Percentiles rank a stretch among this genome's conserved stretches.
Conservation (phyloP, 305 asterid genomes). For the Solanum hybrid region DNA sequence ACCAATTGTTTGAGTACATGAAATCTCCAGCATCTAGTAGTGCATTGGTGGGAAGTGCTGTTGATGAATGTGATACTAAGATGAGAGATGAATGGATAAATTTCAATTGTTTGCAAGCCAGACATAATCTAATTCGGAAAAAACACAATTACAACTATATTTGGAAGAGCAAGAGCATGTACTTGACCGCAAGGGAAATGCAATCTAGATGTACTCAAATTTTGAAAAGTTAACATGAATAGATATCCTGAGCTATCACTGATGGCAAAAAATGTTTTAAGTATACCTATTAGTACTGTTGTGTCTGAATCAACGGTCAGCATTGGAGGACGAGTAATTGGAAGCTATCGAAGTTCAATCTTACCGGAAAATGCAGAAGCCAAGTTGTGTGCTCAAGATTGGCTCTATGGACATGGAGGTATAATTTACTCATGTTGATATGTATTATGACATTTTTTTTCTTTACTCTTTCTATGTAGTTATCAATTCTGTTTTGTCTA, state of each 20-base stretch:
- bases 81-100: neutral
- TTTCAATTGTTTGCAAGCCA: neutral
- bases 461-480: neutral
- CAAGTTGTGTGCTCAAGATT: neutral
- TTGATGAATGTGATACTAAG: neutral
- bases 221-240: neutral
- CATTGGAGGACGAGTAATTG: neutral
- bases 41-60: neutral
- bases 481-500: neutral
- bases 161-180: neutral
- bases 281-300: neutral
- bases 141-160: neutral
- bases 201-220: neutral
- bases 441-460: neutral
- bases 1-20: neutral
- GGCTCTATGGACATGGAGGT: neutral
- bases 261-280: neutral
- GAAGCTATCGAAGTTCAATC: neutral
- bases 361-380: neutral
- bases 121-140: neutral
- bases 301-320: neutral
- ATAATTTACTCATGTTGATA: neutral
- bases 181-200: neutral
- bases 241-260: neutral
- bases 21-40: neutral